Evolutionary conservation across 2,329 filamentous ascomycete species (phyloP), one percentile per base, ranked within the genome.

Genomic region (Lizonia empirigonia): DNA sequence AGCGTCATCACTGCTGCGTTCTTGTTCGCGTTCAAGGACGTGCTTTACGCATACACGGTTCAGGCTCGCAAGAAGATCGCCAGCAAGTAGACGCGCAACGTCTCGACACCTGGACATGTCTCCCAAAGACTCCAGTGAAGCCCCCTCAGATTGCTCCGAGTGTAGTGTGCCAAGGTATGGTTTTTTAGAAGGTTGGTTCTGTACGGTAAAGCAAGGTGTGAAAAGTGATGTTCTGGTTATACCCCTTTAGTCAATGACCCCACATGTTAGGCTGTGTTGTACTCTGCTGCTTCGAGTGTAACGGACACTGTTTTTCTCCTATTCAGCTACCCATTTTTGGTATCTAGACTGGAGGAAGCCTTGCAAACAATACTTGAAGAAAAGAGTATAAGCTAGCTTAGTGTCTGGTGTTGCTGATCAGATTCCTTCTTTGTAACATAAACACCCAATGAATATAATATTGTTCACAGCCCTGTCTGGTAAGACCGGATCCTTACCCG

Each of bases 11-110:
- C 94, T 4, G 94, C 94, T 5, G 94, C 94, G 2, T 91, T 97
- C 76, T 79, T 99, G 51, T 99, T 99, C 72, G 94, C 92, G 2
- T 97, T 99, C 80, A 99, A 99, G 81, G 94, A 99, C 71, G 90
- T 91, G 6, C 82, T 99, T 5, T 99, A 97, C 72, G 89, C 91
- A 66, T 85, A 88, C 74, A 92, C 86, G 0, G 77, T 93, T 41
- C 83, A 80, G 64, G 82, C 91, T 24, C 81, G 90, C 50, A 73
- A 62, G 64, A 68, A 68, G 58, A 51, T 75, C 39, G 69, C 71
- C 29, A 36, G 55, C 26, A 63, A 59, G 59, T 77, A 82, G 84
- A 34, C 8, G 24, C 4, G 7, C 23, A 22, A 26, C 12, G 10
- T 12, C 7, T 15, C 16, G 7, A 4, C 15, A n/a, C 1, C 32